Percentiles rank a stretch among this genome's conserved stretches.
Conservation (phyloP, 1,284 basidiomycete genomes). For the Inonotus obliquus region DNA sequence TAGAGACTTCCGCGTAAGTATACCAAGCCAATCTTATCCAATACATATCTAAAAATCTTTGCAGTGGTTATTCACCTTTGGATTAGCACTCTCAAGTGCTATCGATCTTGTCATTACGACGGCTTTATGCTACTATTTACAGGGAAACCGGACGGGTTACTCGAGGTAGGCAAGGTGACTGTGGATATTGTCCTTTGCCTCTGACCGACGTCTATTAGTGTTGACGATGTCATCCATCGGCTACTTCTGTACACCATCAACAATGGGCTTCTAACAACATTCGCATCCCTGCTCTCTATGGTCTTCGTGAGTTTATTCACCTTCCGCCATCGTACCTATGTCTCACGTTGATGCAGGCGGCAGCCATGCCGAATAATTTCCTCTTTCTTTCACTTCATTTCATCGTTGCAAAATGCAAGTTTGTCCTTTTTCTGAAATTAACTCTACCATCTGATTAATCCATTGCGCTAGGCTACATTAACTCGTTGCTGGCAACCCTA, state of each 20-base stretch:
- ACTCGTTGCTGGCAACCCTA: slow-evolving; percentile 18
- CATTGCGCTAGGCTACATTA: slow-evolving; percentile 13
- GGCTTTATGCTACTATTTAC: slow-evolving; percentile 17
- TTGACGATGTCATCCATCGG: slow-evolving; percentile 17
- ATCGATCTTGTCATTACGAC: slow-evolving; percentile 17
- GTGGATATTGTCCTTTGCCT: background rate
- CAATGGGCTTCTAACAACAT: slow-evolving; percentile 16
- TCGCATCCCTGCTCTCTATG: slow-evolving; percentile 17
- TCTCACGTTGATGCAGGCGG: slow-evolving; percentile 7
- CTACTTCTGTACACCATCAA: slow-evolving; percentile 19
- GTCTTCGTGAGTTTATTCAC: slow-evolving; percentile 9
- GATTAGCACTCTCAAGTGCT: slow-evolving; percentile 14
- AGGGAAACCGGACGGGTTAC: slow-evolving; percentile 16
- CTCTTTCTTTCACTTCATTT: slow-evolving; percentile 18
- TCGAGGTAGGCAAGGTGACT: slow-evolving; percentile 9
- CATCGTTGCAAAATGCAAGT: slow-evolving; percentile 17
- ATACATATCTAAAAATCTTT: background rate
- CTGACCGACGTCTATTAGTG: background rate
- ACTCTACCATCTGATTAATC: background rate
- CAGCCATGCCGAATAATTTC: slow-evolving; percentile 18
- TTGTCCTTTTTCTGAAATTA: background rate
- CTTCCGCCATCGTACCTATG: background rate
- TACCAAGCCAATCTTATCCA: no score
- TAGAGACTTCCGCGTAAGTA: slow-evolving; percentile 15
- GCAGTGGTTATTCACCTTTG: slow-evolving; percentile 18